Evolutionary conservation across 352 stramenopile genomes (phyloP).

Genomic region (Phytophthora litchii): DNA sequence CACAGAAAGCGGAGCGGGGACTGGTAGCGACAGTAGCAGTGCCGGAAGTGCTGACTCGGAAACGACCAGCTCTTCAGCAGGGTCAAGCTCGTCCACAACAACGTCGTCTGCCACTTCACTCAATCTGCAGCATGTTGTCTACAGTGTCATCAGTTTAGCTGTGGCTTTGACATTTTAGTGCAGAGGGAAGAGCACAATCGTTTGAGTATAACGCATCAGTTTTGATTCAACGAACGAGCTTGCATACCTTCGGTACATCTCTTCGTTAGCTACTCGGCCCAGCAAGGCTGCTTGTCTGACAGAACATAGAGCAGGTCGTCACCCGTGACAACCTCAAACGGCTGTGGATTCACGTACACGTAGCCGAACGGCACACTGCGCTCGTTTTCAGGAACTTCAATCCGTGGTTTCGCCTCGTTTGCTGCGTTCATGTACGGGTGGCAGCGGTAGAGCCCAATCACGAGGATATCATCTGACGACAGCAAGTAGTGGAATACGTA

Average conservation of each 20-base stretch:
- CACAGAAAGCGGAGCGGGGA: slow-evolving; percentile 22
- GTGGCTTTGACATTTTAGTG: slow-evolving; percentile 6
- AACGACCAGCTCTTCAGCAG: slow-evolving; percentile 1
- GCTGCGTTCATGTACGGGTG: slow-evolving; percentile 49
- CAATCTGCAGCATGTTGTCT: slow-evolving; percentile 2
- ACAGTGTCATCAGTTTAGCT: slow-evolving; percentile 1
- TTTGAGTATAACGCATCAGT: not conserved
- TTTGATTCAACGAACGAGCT: not conserved
- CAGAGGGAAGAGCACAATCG: not conserved
- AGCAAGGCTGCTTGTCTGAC: slow-evolving; percentile 80
- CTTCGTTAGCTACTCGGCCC: slow-evolving; percentile 26
- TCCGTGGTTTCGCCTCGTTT: slow-evolving; percentile 31
- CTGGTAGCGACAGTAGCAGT: slow-evolving; percentile 10
- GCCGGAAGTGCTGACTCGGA: slow-evolving; percentile 6
- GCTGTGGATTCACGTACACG: slow-evolving; percentile 85
- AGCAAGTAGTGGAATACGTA: slow-evolving; percentile 86
- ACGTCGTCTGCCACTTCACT: slow-evolving; percentile 15
- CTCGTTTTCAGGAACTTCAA: slow-evolving; percentile 66
- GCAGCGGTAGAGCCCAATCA: slow-evolving; percentile 80
- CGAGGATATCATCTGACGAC: slow-evolving; percentile 80
- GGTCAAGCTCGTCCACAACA: slow-evolving; percentile 16
- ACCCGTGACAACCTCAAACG: slow-evolving; percentile 72
- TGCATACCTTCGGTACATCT: not conserved
- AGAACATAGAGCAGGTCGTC: slow-evolving; percentile 89
- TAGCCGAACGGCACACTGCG: slow-evolving; percentile 82